These are phyloP conservation scores for Austroboletus niveus DNA, from an alignment of 1,284 basidiomycete genomes.

Conservation along the genomic window DNA sequence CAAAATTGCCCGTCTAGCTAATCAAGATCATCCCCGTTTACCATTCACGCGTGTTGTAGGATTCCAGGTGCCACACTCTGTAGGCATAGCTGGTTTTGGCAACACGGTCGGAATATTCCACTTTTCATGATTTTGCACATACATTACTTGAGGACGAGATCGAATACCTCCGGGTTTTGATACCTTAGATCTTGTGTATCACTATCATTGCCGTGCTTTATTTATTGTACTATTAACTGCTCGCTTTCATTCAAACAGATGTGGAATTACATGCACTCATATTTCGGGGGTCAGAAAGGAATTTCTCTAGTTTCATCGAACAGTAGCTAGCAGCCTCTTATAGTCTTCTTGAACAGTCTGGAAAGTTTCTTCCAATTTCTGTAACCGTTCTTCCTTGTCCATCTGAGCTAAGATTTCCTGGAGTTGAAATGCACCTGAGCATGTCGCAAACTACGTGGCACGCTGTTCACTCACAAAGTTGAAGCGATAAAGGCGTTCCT, in stretches of 20 bases:
- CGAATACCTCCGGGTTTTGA: background rate
- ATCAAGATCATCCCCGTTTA: slow-evolving; percentile 48
- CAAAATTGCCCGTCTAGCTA: slow-evolving; percentile 9
- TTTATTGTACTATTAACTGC: slow-evolving; percentile 28
- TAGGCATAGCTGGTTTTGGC: slow-evolving; percentile 71
- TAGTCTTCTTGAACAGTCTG: slow-evolving; percentile 87
- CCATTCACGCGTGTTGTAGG: slow-evolving; percentile 77
- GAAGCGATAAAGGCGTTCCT: slow-evolving; percentile 91
- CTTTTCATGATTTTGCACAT: slow-evolving; percentile 33
- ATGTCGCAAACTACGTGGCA: background rate
- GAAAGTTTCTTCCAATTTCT: slow-evolving; percentile 93
- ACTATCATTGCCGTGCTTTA: slow-evolving; percentile 14
- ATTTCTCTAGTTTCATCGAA: slow-evolving; percentile 22
- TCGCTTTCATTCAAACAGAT: slow-evolving; percentile 1
- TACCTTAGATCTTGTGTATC: slow-evolving; percentile 18
- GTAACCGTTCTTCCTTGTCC: slow-evolving; percentile 80
- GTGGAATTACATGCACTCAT: background rate
- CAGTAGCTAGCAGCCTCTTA: slow-evolving; percentile 68
- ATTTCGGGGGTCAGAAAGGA: background rate
- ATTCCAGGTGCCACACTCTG: slow-evolving; percentile 46
- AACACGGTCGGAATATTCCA: slow-evolving; percentile 73
- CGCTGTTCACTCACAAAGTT: slow-evolving; percentile 72
- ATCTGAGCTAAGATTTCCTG: slow-evolving; percentile 87
- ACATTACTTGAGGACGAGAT: background rate
- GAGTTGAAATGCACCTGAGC: slow-evolving; percentile 1